Evolutionary conservation across 306 rosid species (phyloP).

Genomic region (Corylus avellana): DNA sequence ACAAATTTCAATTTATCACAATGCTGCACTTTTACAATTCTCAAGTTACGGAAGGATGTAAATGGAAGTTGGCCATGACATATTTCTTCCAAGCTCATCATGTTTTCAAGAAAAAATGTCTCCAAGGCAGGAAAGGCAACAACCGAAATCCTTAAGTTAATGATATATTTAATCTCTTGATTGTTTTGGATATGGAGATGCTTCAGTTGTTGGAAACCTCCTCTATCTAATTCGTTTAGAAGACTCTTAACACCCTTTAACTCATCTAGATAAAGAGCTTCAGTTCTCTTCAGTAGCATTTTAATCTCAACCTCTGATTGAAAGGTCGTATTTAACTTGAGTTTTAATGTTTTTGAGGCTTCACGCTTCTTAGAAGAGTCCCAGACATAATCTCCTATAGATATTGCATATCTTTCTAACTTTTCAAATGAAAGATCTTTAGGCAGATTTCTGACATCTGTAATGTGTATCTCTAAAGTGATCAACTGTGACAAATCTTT

Average conservation of each 20-base stretch:
- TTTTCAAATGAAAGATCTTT: neutral
- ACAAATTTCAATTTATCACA: neutral
- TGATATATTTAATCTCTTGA: no score
- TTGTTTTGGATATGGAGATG: no score
- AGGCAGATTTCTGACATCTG: neutral
- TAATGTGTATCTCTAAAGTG: neutral
- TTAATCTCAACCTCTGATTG: neutral
- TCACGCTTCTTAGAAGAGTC: neutral
- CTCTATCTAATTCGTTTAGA: neutral
- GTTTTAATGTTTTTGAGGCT: neutral
- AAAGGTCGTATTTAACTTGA: neutral
- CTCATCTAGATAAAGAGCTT: neutral
- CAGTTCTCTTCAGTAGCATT: neutral
- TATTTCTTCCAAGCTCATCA: no score
- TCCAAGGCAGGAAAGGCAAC: no score
- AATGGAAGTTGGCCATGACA: neutral
- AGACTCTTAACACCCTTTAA: neutral
- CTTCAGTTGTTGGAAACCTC: no score
- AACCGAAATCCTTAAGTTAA: no score
- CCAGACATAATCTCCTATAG: neutral
- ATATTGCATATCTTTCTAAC: slow-evolving; percentile 6
- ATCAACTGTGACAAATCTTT: neutral
- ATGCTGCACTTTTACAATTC: neutral
- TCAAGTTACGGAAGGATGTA: neutral
- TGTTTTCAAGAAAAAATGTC: no score